Base-by-base conservation (phyloP, 1,284 basidiomycete genomes). In the Stereum hirsutum region DNA sequence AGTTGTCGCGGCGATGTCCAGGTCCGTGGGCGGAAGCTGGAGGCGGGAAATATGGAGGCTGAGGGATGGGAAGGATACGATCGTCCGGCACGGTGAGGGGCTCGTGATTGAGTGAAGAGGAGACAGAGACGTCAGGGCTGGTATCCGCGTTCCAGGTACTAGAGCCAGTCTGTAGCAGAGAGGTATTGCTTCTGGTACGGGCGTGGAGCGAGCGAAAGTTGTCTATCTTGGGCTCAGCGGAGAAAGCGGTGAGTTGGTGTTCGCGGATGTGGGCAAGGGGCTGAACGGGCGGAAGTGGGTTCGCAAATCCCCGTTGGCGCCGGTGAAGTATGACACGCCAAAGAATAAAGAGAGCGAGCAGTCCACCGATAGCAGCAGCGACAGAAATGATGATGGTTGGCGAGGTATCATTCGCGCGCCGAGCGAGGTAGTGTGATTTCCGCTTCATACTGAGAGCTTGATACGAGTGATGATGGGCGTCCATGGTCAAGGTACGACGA, bases 231-330 rank as follows among this genome's bases (percentile, higher is more conserved):
- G 46, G 46, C 7, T 56, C 56, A 2, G 52, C 39, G 34, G n/a
- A n/a, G 37, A 57, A 49, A 6, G 53, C 61, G 11, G 65, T 60
- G 12, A 69, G 54, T 42, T 69, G 65, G 27, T 70, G 68, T 51
- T 74, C 65, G 19, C 77, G 68, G 42, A 72, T 69, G 50, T 75
- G 74, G 4, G 77, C 75, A n/a, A 79, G 70, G 15, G 71, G 71
- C 47, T 79, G 75, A 2, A 70, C 61, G 17, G 75, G 78, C 0
- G 78, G 79, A 2, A 81, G 62, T 2, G 78, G 78, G 0, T 58
- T 59, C 4, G 68, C 55, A 17, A 55, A 55, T 19, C 56, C 44
- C 19, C 53, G 57, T 30, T 55, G 55, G 35, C 56, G 62, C 14
- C 47, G 48, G 42, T 61, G 63, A 30, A 60, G 59, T 43, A 70